These are phyloP conservation scores for Viola odorata DNA, from an alignment of 345 rosid species.

Conservation along the genomic window DNA sequence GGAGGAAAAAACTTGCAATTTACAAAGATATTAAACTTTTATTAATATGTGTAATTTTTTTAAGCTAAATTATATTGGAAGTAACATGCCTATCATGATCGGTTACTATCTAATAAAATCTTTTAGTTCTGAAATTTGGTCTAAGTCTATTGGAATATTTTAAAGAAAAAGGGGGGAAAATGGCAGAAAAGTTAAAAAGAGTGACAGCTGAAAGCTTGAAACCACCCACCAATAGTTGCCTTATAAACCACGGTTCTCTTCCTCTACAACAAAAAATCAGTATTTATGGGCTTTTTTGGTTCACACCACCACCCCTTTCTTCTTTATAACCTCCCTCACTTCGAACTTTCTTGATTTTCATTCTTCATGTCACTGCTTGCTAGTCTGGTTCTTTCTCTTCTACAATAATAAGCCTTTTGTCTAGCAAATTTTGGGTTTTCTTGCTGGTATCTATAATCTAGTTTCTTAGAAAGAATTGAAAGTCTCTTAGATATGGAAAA, in stretches of 20 bases:
- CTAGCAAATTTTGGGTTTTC: background rate
- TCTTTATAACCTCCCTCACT: slow-evolving; percentile 14
- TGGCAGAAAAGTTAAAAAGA: background rate
- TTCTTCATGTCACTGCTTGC: background rate
- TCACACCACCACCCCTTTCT: slow-evolving; percentile 12
- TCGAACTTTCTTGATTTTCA: background rate
- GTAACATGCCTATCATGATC: no score
- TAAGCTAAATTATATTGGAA: no score
- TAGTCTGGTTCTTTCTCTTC: background rate
- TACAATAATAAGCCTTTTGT: background rate
- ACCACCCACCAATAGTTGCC: slow-evolving; percentile 31
- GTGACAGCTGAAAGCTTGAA: slow-evolving; percentile 16
- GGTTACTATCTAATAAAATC: no score
- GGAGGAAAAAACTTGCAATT: no score
- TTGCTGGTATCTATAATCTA: background rate
- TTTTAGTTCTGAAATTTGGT: no score
- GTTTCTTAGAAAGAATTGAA: background rate
- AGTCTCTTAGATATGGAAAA: slow-evolving; percentile 29
- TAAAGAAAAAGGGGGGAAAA: background rate
- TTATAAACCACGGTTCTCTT: slow-evolving; percentile 34
- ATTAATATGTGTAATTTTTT: no score
- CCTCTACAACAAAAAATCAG: slow-evolving; percentile 13
- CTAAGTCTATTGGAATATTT: no score
- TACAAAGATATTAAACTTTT: no score
- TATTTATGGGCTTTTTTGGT: slow-evolving; percentile 29